phyloP scores from a whole-genome alignment of 2,329 filamentous ascomycete species.

The Coniochaeta sp. region DNA sequence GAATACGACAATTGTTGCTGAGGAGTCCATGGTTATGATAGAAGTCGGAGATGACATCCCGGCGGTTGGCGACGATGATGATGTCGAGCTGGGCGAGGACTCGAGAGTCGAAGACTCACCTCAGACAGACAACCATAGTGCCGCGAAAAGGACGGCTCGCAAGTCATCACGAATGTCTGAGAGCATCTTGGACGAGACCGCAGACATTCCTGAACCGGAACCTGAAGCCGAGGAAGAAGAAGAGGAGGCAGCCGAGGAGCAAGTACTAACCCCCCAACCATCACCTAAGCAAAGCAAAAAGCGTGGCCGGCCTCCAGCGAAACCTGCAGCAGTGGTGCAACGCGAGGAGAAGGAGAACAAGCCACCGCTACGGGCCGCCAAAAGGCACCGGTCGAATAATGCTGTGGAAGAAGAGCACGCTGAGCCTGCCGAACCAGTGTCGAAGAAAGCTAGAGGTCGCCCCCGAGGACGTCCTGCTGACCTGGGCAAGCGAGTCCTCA shows the following conservation, averaged over 20 bases:
- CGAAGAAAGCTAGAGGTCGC: background rate
- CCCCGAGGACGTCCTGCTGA: background rate
- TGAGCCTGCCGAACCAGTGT: background rate
- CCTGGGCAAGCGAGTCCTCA: background rate
- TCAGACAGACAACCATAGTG: background rate
- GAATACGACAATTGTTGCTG: constrained; percentile 21
- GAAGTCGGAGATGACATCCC: constrained; percentile 15
- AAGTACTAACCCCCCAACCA: constrained; percentile 5
- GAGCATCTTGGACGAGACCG: background rate
- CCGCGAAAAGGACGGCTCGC: background rate
- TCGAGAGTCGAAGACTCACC: background rate
- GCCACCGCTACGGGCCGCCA: constrained; percentile 4
- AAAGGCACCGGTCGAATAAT: constrained; percentile 10
- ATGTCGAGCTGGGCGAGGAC: constrained; percentile 17
- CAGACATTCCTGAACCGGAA: background rate
- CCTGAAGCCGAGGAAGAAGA: constrained; percentile 5
- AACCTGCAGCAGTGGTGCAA: constrained; percentile 13
- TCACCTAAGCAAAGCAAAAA: constrained; percentile 8
- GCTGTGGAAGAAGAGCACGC: constrained; percentile 8
- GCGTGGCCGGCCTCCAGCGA: constrained; percentile 9
- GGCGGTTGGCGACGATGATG: constrained; percentile 12
- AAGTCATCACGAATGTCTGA: background rate
- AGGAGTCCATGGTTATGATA: constrained; percentile 37
- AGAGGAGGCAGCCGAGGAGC: background rate
- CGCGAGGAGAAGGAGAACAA: constrained; percentile 18